These are phyloP conservation scores for Saussurea involucrata DNA, from an alignment of 129 eudicot genomes.

Conservation along the genomic window DNA sequence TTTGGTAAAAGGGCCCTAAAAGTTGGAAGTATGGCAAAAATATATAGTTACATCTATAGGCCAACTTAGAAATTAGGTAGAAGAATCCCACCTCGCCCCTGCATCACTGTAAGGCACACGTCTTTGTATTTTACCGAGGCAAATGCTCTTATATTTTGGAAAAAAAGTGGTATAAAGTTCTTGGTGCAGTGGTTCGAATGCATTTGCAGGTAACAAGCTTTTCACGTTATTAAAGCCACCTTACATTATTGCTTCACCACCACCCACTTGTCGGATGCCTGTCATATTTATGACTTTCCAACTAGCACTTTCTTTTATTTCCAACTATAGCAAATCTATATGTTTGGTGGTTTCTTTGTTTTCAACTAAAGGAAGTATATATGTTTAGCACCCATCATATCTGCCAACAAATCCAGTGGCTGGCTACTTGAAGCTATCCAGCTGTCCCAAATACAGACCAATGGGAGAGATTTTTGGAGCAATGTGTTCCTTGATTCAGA, in stretches of 20 bases:
- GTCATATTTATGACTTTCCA: not conserved
- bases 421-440: not conserved
- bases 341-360: not conserved
- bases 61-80: not conserved
- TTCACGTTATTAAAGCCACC: not conserved
- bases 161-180: not conserved
- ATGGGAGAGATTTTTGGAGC: not conserved
- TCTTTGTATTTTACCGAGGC: not conserved
- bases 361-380: not conserved
- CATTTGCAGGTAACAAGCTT: not conserved
- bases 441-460: not conserved
- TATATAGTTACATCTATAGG: not conserved
- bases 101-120: not conserved
- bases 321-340: not conserved
- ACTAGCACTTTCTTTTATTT: not conserved
- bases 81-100: not conserved
- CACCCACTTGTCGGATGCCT: slow-evolving; percentile 4
- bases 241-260: not conserved
- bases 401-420: not conserved
- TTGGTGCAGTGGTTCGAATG: not conserved
- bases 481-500: not conserved
- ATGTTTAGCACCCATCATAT: not conserved
- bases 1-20: too few relatives aligned
- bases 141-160: not conserved
- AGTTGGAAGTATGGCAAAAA: not conserved